phyloP scores from a whole-genome alignment of 331 rosid genomes.

The Telfairia occidentalis region DNA sequence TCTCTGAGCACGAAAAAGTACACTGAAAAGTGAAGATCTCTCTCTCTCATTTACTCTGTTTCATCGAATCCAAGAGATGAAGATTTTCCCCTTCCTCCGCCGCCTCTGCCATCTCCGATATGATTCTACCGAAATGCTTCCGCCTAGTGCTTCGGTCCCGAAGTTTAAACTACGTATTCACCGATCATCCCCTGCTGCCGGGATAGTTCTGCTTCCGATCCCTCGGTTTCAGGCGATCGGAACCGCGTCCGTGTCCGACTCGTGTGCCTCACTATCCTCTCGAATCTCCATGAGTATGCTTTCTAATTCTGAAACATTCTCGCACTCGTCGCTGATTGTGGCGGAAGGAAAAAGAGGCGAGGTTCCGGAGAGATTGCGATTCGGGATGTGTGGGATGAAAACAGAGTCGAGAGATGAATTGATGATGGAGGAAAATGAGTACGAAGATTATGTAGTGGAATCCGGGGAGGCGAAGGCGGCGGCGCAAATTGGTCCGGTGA shows the following conservation, averaged over 20 bases:
- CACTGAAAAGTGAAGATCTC: not conserved
- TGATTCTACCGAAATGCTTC: constrained; percentile 1
- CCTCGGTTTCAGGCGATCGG: not conserved
- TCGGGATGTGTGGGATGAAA: not conserved
- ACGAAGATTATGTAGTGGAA: not conserved
- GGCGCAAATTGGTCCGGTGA: not conserved
- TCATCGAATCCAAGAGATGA: not conserved
- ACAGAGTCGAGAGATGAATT: constrained; percentile 2
- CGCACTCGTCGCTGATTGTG: not conserved
- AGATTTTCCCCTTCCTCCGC: not conserved
- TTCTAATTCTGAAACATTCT: not conserved
- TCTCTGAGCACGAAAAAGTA: not conserved
- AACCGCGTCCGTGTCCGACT: not conserved
- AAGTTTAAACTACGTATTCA: not conserved
- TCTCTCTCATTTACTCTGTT: not conserved
- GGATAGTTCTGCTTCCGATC: not conserved
- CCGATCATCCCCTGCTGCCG: not conserved
- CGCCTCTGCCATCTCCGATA: not conserved
- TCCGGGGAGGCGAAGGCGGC: not conserved
- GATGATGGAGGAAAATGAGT: not conserved
- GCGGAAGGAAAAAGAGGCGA: not conserved
- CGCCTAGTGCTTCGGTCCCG: not conserved
- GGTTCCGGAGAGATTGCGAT: not conserved
- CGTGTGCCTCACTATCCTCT: not conserved
- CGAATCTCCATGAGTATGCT: not conserved